Base-by-base conservation (phyloP, 1,284 basidiomycete species). In the Ceratorhiza oryzae-sativae region DNA sequence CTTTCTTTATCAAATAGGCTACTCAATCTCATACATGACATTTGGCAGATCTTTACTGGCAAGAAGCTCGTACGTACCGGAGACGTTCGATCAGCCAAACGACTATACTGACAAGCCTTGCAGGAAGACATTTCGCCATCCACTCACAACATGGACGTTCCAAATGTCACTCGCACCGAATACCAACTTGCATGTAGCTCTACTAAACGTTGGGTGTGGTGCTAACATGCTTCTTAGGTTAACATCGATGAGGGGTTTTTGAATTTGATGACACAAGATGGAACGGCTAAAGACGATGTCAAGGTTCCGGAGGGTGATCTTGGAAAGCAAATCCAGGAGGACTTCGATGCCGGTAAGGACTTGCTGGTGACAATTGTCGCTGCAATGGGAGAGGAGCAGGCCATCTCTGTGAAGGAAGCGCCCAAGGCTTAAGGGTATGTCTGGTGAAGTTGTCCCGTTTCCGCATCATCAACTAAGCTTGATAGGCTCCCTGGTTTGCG, bases 141-240 rank as follows among this genome's bases (percentile, higher is more conserved):
- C 79, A 97, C 94, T 79, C 95, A 97, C 88, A 97, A 97, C 86
- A 94, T 98, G 94, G 95, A 98, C 80, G 97, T 98, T 79, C 97
- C 97, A 82, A 92, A 98, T 85, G 96, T 99, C 80, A 77, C 72
- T 72, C 93, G 97, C 82, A 87, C 86, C 75, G 97, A 99, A 89
- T 98, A 90, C 87, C 88, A 92, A 81, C 90, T 99, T 79, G 92
- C 95, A 81, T 80, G 86, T 80, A 3, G 3, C 32, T 46, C 8
- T 46, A 27, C 34, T 45, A 25, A 15, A 4, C 12, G n/a, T n/a
- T 15, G 12, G 36, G 51, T 20, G 63, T 12, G 5, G 12, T 27
- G 10, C 32, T 61, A 12, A 65, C 3, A 12, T 18, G 20, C 12
- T 42, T 6, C 41, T 13, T 75, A 92, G 90, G 85, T 93, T 80